Base-by-base conservation (phyloP, 345 rosid species). In the Cardamine occulta region DNA sequence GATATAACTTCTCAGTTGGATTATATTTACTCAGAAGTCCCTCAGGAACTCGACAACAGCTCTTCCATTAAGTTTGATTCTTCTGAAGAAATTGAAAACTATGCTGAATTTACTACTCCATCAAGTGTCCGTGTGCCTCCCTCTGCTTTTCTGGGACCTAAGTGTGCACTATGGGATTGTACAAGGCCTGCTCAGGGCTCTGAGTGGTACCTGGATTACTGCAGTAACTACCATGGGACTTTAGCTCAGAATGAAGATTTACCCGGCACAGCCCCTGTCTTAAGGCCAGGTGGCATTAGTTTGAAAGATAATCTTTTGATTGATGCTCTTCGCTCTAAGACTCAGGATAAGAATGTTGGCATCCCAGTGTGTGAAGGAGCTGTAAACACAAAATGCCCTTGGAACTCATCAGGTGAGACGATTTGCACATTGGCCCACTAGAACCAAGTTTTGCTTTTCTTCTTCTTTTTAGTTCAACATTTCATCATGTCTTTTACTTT, bases 141-240 rank as follows among this genome's bases (percentile, higher is more conserved):
- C 15, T 84, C 90, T 79, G 93, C 98, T 9, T 89, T 91, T 79
- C 26, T 93, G 86, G 91, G 96, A 18, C 96, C 93, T 32, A 89
- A 85, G 74, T 93, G 98, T 84, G 90, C 97, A 8, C 86, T 93
- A 4, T 93, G 96, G 97, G 98, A 91, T 72, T 93, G 98, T 76
- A 76, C 90, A 47, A 86, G 97, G 77, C 98, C 98, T 49, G 90
- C 91, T 77, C 89, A 86, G 31, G 90, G 85, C 37, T 79, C 80
- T 37, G 90, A 85, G 17, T 82, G 84, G 85, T 84, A 65, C 51
- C 47, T 74, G 63, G 88, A 88, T 49, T 91, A 89, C 73, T 93
- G 98, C 86, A 87, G 93, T 69, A 72, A 83, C 71, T 86, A 80
- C 84, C 98, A 91, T 84, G 86, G 85, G 63, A 81, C 72, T 34